phyloP scores from a whole-genome alignment of 768 basidiomycete species.

The Leucosporidium scottii region DNA sequence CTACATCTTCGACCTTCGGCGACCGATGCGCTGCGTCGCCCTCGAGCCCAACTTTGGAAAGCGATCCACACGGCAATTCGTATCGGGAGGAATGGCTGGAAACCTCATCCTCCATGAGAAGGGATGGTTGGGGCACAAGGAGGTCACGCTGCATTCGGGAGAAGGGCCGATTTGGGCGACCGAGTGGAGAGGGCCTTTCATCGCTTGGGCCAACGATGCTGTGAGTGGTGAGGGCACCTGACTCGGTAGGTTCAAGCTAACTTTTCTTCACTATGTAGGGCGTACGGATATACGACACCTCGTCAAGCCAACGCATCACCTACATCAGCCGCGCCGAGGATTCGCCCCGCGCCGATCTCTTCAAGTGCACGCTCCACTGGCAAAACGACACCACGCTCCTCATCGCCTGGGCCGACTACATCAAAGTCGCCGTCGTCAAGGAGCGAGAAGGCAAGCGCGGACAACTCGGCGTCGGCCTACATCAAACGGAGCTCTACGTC shows the following conservation, averaged over 20 bases:
- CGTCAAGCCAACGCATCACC: slow-evolving; percentile 66
- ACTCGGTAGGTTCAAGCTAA: not conserved
- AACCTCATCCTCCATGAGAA: slow-evolving; percentile 82
- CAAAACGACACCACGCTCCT: slow-evolving; percentile 84
- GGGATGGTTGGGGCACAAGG: slow-evolving; percentile 92
- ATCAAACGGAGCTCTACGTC: slow-evolving; percentile 49
- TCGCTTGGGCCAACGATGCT: slow-evolving; percentile 93
- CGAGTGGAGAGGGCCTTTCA: slow-evolving; percentile 74
- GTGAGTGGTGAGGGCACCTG: slow-evolving; percentile 46
- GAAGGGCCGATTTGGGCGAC: slow-evolving; percentile 94
- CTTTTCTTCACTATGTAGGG: slow-evolving; percentile 50
- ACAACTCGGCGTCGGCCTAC: slow-evolving; percentile 23
- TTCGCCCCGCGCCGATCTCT: slow-evolving; percentile 85
- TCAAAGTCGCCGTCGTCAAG: slow-evolving; percentile 74
- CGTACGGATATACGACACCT: slow-evolving; percentile 84
- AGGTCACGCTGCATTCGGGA: slow-evolving; percentile 62
- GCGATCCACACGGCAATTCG: slow-evolving; percentile 65
- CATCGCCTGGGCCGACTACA: slow-evolving; percentile 77
- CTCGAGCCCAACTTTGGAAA: slow-evolving; percentile 86
- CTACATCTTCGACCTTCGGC: slow-evolving; percentile 80
- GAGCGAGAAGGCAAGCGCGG: slow-evolving; percentile 33
- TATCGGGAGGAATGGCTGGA: slow-evolving; percentile 88
- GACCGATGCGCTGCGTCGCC: slow-evolving; percentile 81
- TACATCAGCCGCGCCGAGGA: slow-evolving; percentile 75
- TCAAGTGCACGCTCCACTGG: slow-evolving; percentile 88